Base-by-base conservation (phyloP, 768 basidiomycete genomes). In the Lyophyllum decastes region DNA sequence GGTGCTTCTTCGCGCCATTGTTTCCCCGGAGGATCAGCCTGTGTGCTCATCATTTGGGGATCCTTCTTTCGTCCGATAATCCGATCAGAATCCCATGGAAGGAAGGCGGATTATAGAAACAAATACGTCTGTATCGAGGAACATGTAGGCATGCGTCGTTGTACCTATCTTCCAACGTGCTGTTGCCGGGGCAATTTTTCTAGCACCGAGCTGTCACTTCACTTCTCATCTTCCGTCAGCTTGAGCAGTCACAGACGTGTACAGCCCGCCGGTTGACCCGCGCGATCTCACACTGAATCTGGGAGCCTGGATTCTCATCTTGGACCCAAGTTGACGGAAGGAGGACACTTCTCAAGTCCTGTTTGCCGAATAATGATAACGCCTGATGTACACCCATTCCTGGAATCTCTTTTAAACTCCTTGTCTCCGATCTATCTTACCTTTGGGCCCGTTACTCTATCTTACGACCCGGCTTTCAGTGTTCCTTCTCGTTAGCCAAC, bases 371-470 rank as follows among this genome's bases (percentile, higher is more conserved):
- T 60, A 68, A 64, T 64, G 65, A 66, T 69, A 66, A 67, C 61
- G 67, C 60, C 66, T 68, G 69, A 71, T 71, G 66, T 61, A 67
- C 48, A 61, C 67, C 65, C 63, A 56, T 58, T 46, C 24, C 30
- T 55, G 61, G 64, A 57, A 61, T 69, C 70, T 71, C 73, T 74
- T 76, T 76, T 77, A 77, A 76, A 73, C 70, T 69, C 71, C 58
- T 62, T 61, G 65, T 66, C 63, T 59, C 61, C 63, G 59, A 55
- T 61, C 49, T 38, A 52, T 55, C 55, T 64, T 70, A 58, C 55
- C 64, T 68, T 69, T 68, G 72, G 61, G 59, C 59, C 64, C 62
- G 59, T 69, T 64, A 65, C 68, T 67, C 61, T 74, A 75, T 64
- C 64, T 68, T 74, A 73, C 70, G 65, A 68, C 65, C 63, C 70